Evolutionary conservation across 805 yeast genomes (phyloP).

Genomic region (Geotrichum ghanense): DNA sequence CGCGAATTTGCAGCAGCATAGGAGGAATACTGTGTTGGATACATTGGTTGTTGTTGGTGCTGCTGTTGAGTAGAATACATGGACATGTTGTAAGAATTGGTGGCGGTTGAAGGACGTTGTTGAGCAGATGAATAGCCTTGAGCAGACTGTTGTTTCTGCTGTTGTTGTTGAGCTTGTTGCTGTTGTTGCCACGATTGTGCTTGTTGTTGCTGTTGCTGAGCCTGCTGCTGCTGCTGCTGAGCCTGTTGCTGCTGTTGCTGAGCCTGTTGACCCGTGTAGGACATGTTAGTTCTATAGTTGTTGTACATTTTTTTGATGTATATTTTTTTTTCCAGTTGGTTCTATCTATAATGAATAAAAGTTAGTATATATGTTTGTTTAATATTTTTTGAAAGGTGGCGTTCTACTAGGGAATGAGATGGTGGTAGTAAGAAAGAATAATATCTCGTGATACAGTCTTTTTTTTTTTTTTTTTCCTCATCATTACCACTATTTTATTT

Average conservation of each 20-base stretch:
- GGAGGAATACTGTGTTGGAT: not conserved
- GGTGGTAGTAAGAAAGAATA: no score
- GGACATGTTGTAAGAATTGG: conserved; percentile 1
- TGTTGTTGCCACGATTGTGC: conserved; percentile 3
- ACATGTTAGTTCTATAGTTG: conserved; percentile 1
- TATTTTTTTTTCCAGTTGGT: no score
- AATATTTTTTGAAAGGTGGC: no score
- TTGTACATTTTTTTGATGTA: not conserved
- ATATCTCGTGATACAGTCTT: no score
- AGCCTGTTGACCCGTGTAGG: not conserved
- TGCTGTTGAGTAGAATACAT: conserved; percentile 1
- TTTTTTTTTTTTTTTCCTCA: no score
- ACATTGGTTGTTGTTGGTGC: not conserved
- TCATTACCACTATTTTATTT: no score
- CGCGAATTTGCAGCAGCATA: not conserved
- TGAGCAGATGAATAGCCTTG: not conserved
- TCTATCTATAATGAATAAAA: not conserved
- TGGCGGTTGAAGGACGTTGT: not conserved
- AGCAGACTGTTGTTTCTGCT: not conserved
- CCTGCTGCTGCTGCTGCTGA: conserved; percentile 1
- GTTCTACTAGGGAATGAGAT: no score
- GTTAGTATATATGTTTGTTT: not conserved
- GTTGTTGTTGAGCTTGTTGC: conserved; percentile 3
- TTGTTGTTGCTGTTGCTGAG: conserved; percentile 4
- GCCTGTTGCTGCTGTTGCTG: conserved; percentile 2